A percentile compares a stretch with the other conserved stretches of the same genome.
Conservation (phyloP, 139 green algal genomes). For the Pleodorina starrii region DNA sequence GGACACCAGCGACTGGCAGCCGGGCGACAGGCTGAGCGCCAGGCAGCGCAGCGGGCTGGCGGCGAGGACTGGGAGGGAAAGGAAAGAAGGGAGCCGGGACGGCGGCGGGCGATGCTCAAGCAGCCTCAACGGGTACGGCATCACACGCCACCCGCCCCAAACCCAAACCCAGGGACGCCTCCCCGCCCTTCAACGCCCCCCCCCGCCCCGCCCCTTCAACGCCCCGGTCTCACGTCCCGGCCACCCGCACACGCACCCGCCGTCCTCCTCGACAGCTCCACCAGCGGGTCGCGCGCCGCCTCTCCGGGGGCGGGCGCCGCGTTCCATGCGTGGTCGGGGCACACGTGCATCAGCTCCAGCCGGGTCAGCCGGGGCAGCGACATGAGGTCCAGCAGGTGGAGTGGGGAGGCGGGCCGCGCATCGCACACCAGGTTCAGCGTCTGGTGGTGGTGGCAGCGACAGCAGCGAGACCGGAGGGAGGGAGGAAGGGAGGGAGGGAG, state of each 20-base stretch:
- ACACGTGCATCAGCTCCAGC: constrained; percentile 45
- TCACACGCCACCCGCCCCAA: no score
- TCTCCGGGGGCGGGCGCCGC: not conserved
- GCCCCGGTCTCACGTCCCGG: no score
- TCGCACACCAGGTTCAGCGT: constrained; percentile 38
- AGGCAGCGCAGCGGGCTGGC: constrained; percentile 24
- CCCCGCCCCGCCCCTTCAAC: no score
- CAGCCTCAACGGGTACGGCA: no score
- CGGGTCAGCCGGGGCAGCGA: constrained; percentile 3
- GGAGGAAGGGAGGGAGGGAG: no score
- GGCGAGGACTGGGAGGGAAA: not conserved
- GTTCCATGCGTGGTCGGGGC: constrained; percentile 32
- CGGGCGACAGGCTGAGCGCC: constrained; percentile 22
- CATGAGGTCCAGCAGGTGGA: constrained; percentile 39
- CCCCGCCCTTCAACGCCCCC: no score
- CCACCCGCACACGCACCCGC: not conserved
- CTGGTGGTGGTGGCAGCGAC: not conserved
- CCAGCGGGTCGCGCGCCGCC: not conserved
- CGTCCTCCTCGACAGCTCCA: not conserved
- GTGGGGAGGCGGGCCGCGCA: constrained; percentile 7
- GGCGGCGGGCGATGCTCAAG: no score
- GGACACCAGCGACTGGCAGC: constrained; percentile 3
- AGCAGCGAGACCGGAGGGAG: not conserved
- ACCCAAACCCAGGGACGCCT: no score
- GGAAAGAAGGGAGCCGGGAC: not conserved